Evolutionary conservation across 2,329 filamentous ascomycete genomes (phyloP), one percentile per base, ranked within the genome.

Genomic region (Penicillium vulpinum): DNA sequence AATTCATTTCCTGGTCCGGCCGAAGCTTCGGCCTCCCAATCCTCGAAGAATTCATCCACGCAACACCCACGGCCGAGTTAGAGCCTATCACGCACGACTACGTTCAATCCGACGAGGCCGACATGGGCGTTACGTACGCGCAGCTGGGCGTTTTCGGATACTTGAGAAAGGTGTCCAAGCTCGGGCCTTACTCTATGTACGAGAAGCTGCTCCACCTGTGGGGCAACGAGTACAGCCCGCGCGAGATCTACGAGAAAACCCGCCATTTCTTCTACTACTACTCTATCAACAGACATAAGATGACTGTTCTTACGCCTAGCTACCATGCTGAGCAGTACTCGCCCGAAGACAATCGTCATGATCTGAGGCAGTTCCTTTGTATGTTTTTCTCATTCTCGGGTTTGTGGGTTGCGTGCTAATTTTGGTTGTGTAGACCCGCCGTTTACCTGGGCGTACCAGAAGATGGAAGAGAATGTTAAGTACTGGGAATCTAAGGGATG

Each of bases 1-100:
- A 81, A 10, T 91, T 92, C 74, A 88, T 91, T 57, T 76, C 75
- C n/a, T 91, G 84, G 80, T 83, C 86, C 2, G 72, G 78, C 51
- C 75, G 70, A 18, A 75, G 80, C 35, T 91, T 89, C 66, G 71
- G 81, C 5, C 73, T 92, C 1, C 86, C 87, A 0, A 83, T 88
- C 51, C 80, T 91, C 1, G 72, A 84, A 10, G 80, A 84, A 10
- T 92, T 92, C 75, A 72, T 92, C 38, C 77, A 79, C 13, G 88
- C 86, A 0, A 76, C 78, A 0, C 85, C 85, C 4, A 87, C 85
- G 0, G 85, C 85, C 4, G 86, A 88, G 67, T 77, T 85, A 68
- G 83, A 88, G 64, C 88, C 88, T 8, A 84, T 89, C 45, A 88
- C 86, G 7, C 21, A 45, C 7, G 48, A 56, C 49, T 56, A 56